Base-by-base conservation (phyloP, 768 basidiomycete genomes). In the Leccinum arenicola region DNA sequence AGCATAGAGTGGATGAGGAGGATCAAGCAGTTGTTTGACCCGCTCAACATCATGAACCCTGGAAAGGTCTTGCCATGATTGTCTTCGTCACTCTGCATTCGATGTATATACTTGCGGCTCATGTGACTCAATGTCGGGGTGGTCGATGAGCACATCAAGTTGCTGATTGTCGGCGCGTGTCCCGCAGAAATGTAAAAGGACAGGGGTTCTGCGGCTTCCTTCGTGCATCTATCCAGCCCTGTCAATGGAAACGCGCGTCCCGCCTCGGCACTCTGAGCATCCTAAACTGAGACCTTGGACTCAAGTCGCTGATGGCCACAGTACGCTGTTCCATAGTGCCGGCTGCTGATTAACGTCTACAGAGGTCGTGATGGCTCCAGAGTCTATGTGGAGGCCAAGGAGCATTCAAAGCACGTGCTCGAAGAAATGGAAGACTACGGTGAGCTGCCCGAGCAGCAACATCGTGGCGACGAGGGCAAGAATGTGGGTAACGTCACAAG, bases 11-110 rank as follows among this genome's bases (percentile, higher is more conserved):
- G 87, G 79, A 99, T 99, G 96, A 89, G 83, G 75, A 87, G 81
- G 74, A 86, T 99, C 68, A 98, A 98, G 75, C 72, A 81, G 14
- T 70, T 95, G 27, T 95, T 98, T 71, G 96, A 98, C 74, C 92
- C 93, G 4, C 81, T 84, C 35, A 89, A 92, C 5, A 93, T 98
- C 65, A 89, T 98, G 86, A 96, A 95, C 68, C 95, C 94, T 1
- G 88, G 89, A 33, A 94, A 94, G 71, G 89, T 94, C 53, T 68
- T 93, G 43, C 71, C 70, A 4, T 45, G 57, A 5, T 56, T 51
- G 25, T 49, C 35, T 27, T n/a, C 49, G 35, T 23, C 29, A 25
- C 31, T 21, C 45, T 19, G 25, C 7, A 47, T 31, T 15, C 9
- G 12, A 25, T 31, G 21, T 2, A 9, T 19, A 17, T 35, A 19